Evolutionary conservation across 2,329 filamentous ascomycete species (phyloP).

Genomic region (Aspergillus viridinutans): DNA sequence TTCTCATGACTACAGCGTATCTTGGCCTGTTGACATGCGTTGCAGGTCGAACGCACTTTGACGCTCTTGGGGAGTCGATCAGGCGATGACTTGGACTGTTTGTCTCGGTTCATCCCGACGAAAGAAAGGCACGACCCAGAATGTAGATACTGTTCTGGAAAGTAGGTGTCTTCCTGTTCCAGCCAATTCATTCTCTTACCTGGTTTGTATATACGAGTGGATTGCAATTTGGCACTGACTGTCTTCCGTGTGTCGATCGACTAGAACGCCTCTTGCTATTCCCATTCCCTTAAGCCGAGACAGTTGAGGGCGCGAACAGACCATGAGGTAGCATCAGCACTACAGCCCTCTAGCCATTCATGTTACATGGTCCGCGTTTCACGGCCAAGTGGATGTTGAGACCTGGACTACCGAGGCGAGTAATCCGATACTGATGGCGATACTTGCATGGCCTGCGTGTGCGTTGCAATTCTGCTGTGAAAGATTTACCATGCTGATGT

Average conservation of each 20-base stretch:
- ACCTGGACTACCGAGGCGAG: neutral
- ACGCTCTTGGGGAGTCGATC: constrained; percentile 27
- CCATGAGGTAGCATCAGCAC: constrained; percentile 11
- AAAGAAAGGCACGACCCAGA: neutral
- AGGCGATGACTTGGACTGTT: constrained; percentile 2
- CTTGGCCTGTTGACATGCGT: constrained; percentile 37
- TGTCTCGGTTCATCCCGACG: constrained; percentile 6
- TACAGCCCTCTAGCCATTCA: neutral
- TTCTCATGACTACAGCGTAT: constrained; percentile 37
- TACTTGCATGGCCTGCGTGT: neutral
- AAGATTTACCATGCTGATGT: neutral
- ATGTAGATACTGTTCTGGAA: neutral
- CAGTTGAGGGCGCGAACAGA: neutral
- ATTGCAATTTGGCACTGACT: neutral
- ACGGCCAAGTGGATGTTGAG: constrained; percentile 1
- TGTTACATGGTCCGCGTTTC: constrained; percentile 12
- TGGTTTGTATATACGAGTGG: neutral
- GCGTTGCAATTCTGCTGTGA: neutral
- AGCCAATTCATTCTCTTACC: neutral
- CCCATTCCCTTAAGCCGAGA: neutral
- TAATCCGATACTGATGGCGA: neutral
- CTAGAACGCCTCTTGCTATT: neutral
- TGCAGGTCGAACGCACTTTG: constrained; percentile 36
- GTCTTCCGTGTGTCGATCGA: neutral
- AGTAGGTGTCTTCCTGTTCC: too few relatives aligned